Conservation (phyloP, 345 rosid genomes). For the Kandelia obovata region DNA sequence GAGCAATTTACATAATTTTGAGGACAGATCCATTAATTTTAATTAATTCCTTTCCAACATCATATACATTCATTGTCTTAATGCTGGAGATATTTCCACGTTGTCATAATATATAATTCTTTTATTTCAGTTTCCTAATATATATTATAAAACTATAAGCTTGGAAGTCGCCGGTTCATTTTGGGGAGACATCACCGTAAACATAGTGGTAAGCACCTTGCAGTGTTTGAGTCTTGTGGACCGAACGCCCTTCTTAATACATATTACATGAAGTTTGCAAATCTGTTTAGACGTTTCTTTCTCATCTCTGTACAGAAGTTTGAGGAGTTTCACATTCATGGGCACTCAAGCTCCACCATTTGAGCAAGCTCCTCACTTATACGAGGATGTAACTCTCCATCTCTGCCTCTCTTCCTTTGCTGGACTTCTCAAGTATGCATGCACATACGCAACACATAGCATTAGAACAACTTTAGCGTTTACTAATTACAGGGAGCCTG, state of each 20-base stretch:
- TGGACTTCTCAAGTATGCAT: neutral
- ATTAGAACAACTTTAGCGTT: too few relatives aligned
- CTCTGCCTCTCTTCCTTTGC: too few relatives aligned
- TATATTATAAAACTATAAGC: neutral
- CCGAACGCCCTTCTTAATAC: too few relatives aligned
- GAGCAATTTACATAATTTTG: neutral
- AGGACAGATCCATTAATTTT: neutral
- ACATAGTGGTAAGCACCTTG: too few relatives aligned
- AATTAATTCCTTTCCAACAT: neutral
- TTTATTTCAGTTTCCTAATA: neutral
- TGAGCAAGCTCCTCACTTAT: neutral
- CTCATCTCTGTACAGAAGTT: neutral
- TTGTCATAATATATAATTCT: slow-evolving; percentile 4
- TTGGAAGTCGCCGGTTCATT: too few relatives aligned
- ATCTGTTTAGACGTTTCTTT: neutral
- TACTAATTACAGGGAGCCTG: too few relatives aligned
- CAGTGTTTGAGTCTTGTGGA: too few relatives aligned
- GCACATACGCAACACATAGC: too few relatives aligned
- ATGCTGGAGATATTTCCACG: neutral
- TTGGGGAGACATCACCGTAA: too few relatives aligned
- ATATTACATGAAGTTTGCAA: too few relatives aligned
- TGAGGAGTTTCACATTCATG: neutral
- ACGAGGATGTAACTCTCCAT: neutral
- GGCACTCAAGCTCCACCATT: neutral
- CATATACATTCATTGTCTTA: neutral